phyloP scores from a whole-genome alignment of 2,329 filamentous ascomycete species.

The Phyllosticta citrichinensis region DNA sequence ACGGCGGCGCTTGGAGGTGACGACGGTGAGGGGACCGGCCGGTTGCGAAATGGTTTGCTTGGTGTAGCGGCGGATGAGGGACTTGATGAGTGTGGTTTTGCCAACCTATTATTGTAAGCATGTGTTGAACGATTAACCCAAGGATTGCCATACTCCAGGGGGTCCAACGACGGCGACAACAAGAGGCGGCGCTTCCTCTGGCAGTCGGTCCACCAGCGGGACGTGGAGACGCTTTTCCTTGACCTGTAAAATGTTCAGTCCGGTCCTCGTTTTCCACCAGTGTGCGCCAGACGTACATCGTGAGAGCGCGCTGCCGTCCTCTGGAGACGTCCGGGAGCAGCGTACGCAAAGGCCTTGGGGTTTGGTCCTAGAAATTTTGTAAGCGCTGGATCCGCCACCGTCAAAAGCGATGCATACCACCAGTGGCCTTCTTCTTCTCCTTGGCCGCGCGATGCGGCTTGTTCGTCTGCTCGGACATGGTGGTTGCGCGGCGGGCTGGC shows the following conservation, averaged over 20 bases:
- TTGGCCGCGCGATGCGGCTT: slow-evolving; percentile 78
- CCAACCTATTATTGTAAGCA: slow-evolving; percentile 42
- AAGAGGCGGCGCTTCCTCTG: slow-evolving; percentile 88
- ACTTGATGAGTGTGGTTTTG: slow-evolving; percentile 93
- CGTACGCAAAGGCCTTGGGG: slow-evolving; percentile 81
- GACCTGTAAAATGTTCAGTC: slow-evolving; percentile 44
- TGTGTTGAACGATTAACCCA: no score
- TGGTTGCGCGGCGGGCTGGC: slow-evolving; percentile 16
- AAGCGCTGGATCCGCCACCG: slow-evolving; percentile 10
- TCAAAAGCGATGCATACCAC: slow-evolving; percentile 36
- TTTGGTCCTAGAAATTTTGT: slow-evolving; percentile 51
- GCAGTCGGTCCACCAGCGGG: slow-evolving; percentile 86
- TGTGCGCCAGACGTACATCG: slow-evolving; percentile 44
- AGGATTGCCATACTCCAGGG: slow-evolving; percentile 75
- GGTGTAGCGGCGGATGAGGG: slow-evolving; percentile 83
- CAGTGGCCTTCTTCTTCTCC: slow-evolving; percentile 72
- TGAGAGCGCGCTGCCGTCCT: slow-evolving; percentile 63
- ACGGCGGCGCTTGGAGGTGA: slow-evolving; percentile 90
- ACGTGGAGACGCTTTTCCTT: slow-evolving; percentile 96
- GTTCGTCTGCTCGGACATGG: slow-evolving; percentile 75
- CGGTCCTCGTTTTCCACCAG: no score
- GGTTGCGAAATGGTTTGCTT: slow-evolving; percentile 90
- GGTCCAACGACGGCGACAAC: slow-evolving; percentile 92
- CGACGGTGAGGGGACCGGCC: slow-evolving; percentile 85
- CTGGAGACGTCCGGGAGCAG: slow-evolving; percentile 69